Base-by-base conservation (phyloP, 345 rosid genomes). In the Acer campestre region DNA sequence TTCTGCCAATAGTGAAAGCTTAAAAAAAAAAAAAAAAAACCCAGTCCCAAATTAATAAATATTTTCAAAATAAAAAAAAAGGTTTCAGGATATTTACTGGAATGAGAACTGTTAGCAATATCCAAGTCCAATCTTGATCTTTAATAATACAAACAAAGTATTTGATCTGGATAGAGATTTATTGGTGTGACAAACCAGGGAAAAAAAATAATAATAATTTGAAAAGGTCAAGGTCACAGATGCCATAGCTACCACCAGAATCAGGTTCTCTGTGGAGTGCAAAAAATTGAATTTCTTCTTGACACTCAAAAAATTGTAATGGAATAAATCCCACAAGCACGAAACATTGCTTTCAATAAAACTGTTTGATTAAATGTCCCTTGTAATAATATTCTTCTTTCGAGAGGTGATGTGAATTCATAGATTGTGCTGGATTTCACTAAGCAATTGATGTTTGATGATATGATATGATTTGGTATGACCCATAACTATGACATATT, bases 251-350 rank as follows among this genome's bases (percentile, higher is more conserved):
- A 59, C 27, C 46, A 5, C 29, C 16, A 48, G 82, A 71, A 82
- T 75, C 79, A 14, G 82, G 73, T 82, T 78, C 82, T 51, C 5
- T 49, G 29, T 59, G n/a, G 69, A 51, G 14, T 12, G 16, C 1
- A 14, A 58, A 69, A 69, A 13, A 29, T 42, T 25, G 31, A 72
- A 35, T 80, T 75, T 75, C 55, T 75, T 75, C 55, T 75, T 70
- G 71, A 53, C 22, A 35, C 38, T 35, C 38, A 35, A 49, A 14
- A 42, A 42, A 42, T 42, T 7, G 42, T 25, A 9, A 6, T 17
- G 42, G 77, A 10, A 71, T 71, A 71, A 71, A 35, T 71, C 14
- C 75, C 17, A 17, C 23, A 1, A 51, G 11, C 74, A 55, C 25
- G 0, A 3, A 5, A 55, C 49, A n/a, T 71, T 71, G 63, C 20